A percentile compares a stretch with the other conserved stretches of the same genome.
Evolutionary conservation across 2,329 filamentous ascomycete species (phyloP).

Genomic region (Cercospora janseana): DNA sequence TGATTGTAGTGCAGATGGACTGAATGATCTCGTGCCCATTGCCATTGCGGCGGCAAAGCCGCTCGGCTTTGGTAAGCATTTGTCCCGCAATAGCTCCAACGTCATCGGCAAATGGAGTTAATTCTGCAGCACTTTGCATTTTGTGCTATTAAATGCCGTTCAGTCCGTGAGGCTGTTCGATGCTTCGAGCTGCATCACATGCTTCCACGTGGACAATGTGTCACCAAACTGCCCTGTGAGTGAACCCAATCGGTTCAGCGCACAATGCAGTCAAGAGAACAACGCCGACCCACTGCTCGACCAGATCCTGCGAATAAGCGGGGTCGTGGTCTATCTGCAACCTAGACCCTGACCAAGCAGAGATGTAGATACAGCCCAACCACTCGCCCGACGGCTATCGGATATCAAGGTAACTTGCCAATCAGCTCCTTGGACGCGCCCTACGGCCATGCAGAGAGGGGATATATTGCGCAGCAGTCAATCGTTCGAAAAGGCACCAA

Average conservation of each 20-base stretch:
- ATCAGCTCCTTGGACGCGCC: neutral
- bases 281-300: no score
- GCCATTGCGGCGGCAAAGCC: neutral
- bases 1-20: no score
- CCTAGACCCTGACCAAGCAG: neutral
- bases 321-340: neutral
- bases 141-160: no score
- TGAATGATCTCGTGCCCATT: neutral
- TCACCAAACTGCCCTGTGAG: neutral
- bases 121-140: neutral
- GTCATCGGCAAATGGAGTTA: conserved; percentile 19
- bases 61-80: neutral
- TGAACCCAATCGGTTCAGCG: no score
- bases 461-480: conserved; percentile 9
- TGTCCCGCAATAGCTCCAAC: conserved; percentile 12
- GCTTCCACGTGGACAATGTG: neutral
- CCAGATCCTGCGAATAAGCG: no score
- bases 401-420: neutral
- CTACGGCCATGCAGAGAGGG: conserved; percentile 1
- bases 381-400: neutral
- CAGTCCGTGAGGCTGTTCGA: no score
- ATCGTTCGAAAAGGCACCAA: conserved; percentile 2
- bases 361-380: conserved; percentile 8
- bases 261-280: neutral
- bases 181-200: neutral